Evolutionary conservation across 1,139 yeast genomes (phyloP), one percentile per base, ranked within the genome.

Genomic region (Yamadazyma atlantica): DNA sequence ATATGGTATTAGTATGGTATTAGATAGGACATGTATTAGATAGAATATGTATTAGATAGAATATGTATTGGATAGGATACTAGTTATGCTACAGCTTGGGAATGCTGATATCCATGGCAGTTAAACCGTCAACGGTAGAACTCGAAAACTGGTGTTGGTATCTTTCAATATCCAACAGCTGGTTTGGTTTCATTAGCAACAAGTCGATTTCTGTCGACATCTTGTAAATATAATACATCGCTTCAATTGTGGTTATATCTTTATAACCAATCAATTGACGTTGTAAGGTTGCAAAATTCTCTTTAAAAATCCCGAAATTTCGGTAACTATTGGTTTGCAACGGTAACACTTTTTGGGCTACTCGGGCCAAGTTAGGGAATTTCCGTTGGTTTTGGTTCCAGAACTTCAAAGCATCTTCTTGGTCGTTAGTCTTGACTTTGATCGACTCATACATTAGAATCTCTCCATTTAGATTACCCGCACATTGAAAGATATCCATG

Each of bases 401-500:
- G 37, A 55, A 60, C 15, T 46, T 41, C 15, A 51, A 22, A 14
- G 51, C 3, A 14, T 39, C 34, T n/a, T 18, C 12, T 28, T 3
- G 27, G 17, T 19, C 30, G 31, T 40, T 3, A 44, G 23, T 22
- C n/a, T 33, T 41, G 4, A 44, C 30, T 9, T 57, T 50, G 4
- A 54, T 49, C 5, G 59, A 51, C 41, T 60, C 65, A 41, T 56
- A 60, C 16, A 42, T 37, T 30, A 55, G 49, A 29, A 60, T 54
- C 39, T 60, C 65, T 33, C 50, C 51, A 19, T 55, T 51, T 7
- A 58, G 47, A 33, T 49, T 57, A 1, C 64, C 64, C 4, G 58
- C 51, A 39, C 65, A 60, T 35, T 58, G 54, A 40, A 60, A 60
- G 25, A 51, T 48, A 35, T 53, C 50, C 55, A 59, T 47, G 13